These are phyloP conservation scores for Vigna hirtella DNA, from an alignment of 306 rosid genomes.

Conservation along the genomic window DNA sequence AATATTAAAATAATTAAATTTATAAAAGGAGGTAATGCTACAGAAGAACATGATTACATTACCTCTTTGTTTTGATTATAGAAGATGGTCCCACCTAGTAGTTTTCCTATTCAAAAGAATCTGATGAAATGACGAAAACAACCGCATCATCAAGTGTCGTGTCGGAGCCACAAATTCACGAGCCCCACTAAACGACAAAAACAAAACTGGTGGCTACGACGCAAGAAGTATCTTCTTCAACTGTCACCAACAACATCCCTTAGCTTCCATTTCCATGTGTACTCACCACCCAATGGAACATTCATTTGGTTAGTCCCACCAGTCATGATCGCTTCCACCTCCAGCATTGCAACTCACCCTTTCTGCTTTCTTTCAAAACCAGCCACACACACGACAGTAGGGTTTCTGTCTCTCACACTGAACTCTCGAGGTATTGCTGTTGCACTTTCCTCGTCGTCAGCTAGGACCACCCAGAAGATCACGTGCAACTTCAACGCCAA, in stretches of 20 bases:
- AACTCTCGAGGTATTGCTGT: slow-evolving; percentile 24
- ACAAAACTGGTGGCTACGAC: slow-evolving; percentile 38
- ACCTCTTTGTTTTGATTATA: no score
- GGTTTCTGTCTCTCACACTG: slow-evolving; percentile 19
- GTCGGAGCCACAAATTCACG: slow-evolving; percentile 32
- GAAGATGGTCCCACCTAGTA: no score
- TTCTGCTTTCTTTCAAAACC: slow-evolving; percentile 27
- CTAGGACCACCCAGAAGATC: slow-evolving; percentile 41
- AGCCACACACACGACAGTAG: slow-evolving; percentile 20
- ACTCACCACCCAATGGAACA: slow-evolving; percentile 8
- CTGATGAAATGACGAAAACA: slow-evolving; percentile 22
- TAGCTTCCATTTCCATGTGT: neutral
- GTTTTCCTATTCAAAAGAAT: neutral
- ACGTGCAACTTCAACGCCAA: slow-evolving; percentile 40
- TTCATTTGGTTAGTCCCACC: neutral
- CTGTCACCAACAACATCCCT: slow-evolving; percentile 5
- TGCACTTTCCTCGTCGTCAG: slow-evolving; percentile 44
- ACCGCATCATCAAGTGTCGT: neutral
- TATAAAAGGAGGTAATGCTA: no score
- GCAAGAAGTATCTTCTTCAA: neutral
- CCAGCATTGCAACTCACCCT: slow-evolving; percentile 48
- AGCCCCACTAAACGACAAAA: slow-evolving; percentile 23
- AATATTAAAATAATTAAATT: no score
- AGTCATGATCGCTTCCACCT: slow-evolving; percentile 26
- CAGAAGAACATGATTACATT: no score